These are phyloP conservation scores for Penicillium antarcticum DNA, from an alignment of 495 filamentous ascomycete species.

Conservation along the genomic window DNA sequence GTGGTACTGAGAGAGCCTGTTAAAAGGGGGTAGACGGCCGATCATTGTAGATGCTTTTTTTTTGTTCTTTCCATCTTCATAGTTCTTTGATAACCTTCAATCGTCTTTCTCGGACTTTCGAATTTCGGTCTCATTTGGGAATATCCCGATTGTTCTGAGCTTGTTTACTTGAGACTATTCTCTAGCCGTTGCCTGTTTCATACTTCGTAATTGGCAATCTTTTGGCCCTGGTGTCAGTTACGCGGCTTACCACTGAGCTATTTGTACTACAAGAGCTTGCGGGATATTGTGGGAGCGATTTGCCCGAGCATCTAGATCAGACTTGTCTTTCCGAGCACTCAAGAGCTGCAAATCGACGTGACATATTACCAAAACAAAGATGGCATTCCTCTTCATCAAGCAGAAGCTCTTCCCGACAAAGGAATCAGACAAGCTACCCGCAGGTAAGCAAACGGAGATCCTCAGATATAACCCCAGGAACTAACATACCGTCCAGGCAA, in stretches of 20 bases:
- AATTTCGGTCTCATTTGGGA: not conserved
- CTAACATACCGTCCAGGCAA: slow-evolving; percentile 25
- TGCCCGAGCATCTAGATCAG: too few species aligned
- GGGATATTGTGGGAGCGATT: too few species aligned
- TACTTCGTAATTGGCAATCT: too few species aligned
- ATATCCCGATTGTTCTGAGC: not conserved
- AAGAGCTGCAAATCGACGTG: not conserved
- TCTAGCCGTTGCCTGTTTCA: too few species aligned
- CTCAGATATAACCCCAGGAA: not conserved
- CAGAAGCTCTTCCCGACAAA: slow-evolving; percentile 37
- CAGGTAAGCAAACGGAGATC: slow-evolving; percentile 15
- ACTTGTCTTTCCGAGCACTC: too few species aligned
- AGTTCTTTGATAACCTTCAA: not conserved
- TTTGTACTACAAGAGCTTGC: too few species aligned
- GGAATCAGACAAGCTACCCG: slow-evolving; percentile 14
- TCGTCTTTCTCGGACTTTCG: not conserved
- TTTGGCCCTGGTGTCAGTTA: slow-evolving; percentile 6
- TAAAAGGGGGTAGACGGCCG: slow-evolving; percentile 13
- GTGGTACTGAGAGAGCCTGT: not conserved
- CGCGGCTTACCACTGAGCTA: slow-evolving; percentile 1
- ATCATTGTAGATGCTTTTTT: not conserved
- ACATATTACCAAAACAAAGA: slow-evolving; percentile 6
- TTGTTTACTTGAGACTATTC: not conserved
- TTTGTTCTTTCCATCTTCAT: slow-evolving; percentile 5
- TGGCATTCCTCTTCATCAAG: slow-evolving; percentile 44